Conservation (phyloP, 148 eudicot species). For the Gaultheria prostrata region DNA sequence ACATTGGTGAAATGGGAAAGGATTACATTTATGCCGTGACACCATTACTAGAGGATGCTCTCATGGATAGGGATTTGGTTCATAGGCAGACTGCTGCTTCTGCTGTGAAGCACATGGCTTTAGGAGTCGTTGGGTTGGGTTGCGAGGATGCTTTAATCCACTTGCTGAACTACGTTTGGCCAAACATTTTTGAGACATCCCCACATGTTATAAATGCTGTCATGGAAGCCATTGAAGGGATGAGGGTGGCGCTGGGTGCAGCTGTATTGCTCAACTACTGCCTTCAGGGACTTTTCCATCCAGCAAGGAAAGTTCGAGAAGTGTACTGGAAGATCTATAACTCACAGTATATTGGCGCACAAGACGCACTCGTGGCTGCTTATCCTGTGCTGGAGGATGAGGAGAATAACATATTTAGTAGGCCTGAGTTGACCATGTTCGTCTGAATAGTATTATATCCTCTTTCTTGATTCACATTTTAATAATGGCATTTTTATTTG, state of each 20-base stretch:
- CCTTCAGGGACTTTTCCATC: slow-evolving; percentile 91
- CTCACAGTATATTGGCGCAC: slow-evolving; percentile 84
- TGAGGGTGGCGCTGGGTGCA: slow-evolving; percentile 89
- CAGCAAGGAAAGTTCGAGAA: slow-evolving; percentile 94
- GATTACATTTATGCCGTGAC: slow-evolving; percentile 93
- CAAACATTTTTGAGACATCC: slow-evolving; percentile 90
- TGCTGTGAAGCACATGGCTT: slow-evolving; percentile 95
- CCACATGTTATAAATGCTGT: slow-evolving; percentile 96
- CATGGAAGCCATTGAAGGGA: slow-evolving; percentile 92
- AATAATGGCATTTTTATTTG: no score
- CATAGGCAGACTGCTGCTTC: slow-evolving; percentile 96
- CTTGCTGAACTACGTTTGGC: slow-evolving; percentile 84
- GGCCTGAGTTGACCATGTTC: slow-evolving; percentile 84
- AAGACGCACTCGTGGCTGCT: slow-evolving; percentile 88
- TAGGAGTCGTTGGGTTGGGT: slow-evolving; percentile 89
- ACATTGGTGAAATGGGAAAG: slow-evolving; percentile 97
- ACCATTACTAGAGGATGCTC: slow-evolving; percentile 89
- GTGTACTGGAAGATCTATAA: slow-evolving; percentile 97
- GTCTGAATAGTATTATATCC: slow-evolving; percentile 31
- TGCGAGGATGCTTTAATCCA: slow-evolving; percentile 91
- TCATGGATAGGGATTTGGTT: slow-evolving; percentile 89
- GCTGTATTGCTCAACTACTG: slow-evolving; percentile 85
- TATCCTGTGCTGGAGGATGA: slow-evolving; percentile 84
- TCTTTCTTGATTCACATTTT: not conserved
- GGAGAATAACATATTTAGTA: slow-evolving; percentile 55